Percentiles rank a stretch among this genome's conserved stretches.
Conservation (phyloP, 2,329 filamentous ascomycete genomes). For the Aspergillus clavatus region DNA sequence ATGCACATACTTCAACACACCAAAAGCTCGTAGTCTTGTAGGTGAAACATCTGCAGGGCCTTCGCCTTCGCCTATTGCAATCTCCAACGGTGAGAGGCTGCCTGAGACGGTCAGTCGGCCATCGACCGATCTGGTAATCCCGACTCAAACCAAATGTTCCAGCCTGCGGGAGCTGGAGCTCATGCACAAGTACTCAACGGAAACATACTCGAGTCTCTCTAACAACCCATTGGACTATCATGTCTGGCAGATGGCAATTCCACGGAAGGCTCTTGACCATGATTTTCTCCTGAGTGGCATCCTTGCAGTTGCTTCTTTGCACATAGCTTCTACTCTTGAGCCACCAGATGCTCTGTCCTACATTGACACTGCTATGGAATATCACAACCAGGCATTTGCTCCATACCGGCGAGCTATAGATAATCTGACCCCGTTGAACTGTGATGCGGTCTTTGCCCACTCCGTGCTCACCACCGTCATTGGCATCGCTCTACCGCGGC, state of each 20-base stretch:
- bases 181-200: conserved; percentile 50
- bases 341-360: conserved; percentile 29
- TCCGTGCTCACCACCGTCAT: conserved; percentile 35
- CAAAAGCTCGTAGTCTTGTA: conserved; percentile 10
- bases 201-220: conserved; percentile 42
- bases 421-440: conserved; percentile 32
- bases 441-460: conserved; percentile 36
- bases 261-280: conserved; percentile 37
- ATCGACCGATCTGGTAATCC: not conserved
- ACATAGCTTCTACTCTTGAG: conserved; percentile 33
- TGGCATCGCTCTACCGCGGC: conserved; percentile 31
- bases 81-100: not conserved
- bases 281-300: conserved; percentile 42
- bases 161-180: conserved; percentile 44
- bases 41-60: conserved; percentile 8
- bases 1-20: conserved; percentile 27
- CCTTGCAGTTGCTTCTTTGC: conserved; percentile 37
- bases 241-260: conserved; percentile 39
- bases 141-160: conserved; percentile 2
- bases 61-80: conserved; percentile 2
- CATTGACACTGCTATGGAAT: conserved; percentile 34
- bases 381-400: conserved; percentile 32
- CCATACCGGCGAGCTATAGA: conserved; percentile 34
- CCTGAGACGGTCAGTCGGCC: not conserved
- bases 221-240: conserved; percentile 28